Base-by-base conservation (phyloP, 2,329 filamentous ascomycete genomes). In the Rhynchosporium graminicola region DNA sequence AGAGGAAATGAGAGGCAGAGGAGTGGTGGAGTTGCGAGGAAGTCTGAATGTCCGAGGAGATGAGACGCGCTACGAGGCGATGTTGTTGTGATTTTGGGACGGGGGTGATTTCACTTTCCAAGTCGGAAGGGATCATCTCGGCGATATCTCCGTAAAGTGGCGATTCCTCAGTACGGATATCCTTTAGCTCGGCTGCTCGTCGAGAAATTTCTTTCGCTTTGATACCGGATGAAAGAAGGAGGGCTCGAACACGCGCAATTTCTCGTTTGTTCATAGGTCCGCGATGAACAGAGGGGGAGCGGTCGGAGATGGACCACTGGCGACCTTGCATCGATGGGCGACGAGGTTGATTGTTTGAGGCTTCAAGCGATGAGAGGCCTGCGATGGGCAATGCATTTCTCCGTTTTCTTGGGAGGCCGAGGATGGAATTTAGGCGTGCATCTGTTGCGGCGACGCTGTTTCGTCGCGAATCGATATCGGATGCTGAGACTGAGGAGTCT, bases 181-280 rank as follows among this genome's bases (percentile, higher is more conserved):
- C 68, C 45, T 67, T 63, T n/a, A 63, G 54, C 54, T 73, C 73
- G 15, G 64, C 65, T 3, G 89, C 87, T 52, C 88, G 84, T 3
- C 87, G 83, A 33, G 82, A 81, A 60, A 97, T 90, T 72, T 95
- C 91, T 71, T 87, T 87, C 0, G 94, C 93, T 77, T 96, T 96
- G 72, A 97, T 87, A n/a, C 92, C 93, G 0, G 92, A 91, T 66
- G 88, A 90, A 28, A 96, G 80, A 46, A 97, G 84, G 8, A 96
- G 80, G 0, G 91, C 85, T 62, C 87, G 84, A 2, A 93, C 82
- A n/a, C 92, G 87, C 15, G 90, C 89, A 59, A 96, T 83, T 69
- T 97, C 94, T n/a, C 85, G 84, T 69, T 83, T 86, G 9, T 82
- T 87, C 36, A 90, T 73, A 62, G 73, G 74, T n/a, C 72, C 71